Evolutionary conservation across 148 eudicot genomes (phyloP), one percentile per base, ranked within the genome.

Genomic region (Chenopodium berlandieri): DNA sequence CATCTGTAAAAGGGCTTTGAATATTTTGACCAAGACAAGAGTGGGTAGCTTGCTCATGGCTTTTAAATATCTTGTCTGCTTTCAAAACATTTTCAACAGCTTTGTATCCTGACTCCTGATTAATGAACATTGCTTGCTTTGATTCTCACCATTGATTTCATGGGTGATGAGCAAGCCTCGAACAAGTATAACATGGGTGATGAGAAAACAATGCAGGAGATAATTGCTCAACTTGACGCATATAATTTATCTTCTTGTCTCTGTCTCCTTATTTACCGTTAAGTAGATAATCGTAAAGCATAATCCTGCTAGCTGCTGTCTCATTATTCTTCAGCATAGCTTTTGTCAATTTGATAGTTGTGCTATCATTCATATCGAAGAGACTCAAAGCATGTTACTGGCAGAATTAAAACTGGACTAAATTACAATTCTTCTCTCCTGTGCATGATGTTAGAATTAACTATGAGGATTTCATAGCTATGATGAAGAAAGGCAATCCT

Each of bases 401-500:
- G 46, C 52, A n/a, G 25, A 60, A 56, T 4, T 62, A 8, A 48
- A 46, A 68, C 34, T 80, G 68, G 17, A 48, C 76, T 72, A 17
- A 73, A 46, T 20, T 54, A 44, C 52, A 32, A 13, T 52, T 67
- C 32, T 76, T 70, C 34, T 40, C 13, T 60, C 27, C 25, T 68
- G 65, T 84, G 89, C 90, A 95, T 97, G 98, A 95, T 83, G 98
- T 97, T 78, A 91, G 86, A 85, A 95, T 95, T 48, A 94, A 95
- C 72, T 95, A 95, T 60, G 97, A 93, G 20, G 98, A 95, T 85
- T 95, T 95, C 86, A 94, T 79, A n/a, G 93, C 96, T 20, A 95
- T 95, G 98, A 95, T 95, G 98, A 91, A 90, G 85, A 92, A 95
- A 86, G 98, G 98, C 82, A 88, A 84, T 85, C 96, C 98, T 56